Percentiles rank a stretch among this genome's conserved stretches.
Conservation (phyloP, 2,329 filamentous ascomycete genomes). For the Incumbomyces delicatus region DNA sequence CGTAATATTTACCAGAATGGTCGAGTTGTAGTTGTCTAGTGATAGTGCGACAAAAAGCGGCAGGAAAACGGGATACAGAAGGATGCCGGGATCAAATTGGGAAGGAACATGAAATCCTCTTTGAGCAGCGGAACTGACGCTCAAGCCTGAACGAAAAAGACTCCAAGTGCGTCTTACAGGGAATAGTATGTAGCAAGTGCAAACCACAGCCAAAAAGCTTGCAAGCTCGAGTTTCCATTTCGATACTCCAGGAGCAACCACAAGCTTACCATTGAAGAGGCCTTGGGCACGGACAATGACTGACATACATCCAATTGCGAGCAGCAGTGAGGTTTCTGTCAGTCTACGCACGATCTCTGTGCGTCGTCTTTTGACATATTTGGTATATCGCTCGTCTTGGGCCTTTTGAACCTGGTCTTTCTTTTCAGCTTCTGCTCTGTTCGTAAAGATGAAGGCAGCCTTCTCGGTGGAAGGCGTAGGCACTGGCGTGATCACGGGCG, state of each 20-base stretch:
- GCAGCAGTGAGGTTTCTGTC: conserved; percentile 46
- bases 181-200: conserved; percentile 14
- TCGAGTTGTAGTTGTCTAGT: conserved; percentile 52
- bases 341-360: conserved; percentile 38
- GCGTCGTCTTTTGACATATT: conserved; percentile 26
- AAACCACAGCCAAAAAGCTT: neutral
- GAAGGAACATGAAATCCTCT: conserved; percentile 52
- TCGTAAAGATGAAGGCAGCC: conserved; percentile 8
- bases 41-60: conserved; percentile 69
- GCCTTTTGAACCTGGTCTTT: conserved; percentile 3
- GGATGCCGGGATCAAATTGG: conserved; percentile 79
- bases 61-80: conserved; percentile 74
- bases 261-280: neutral
- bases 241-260: neutral
- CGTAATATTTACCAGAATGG: conserved; percentile 70
- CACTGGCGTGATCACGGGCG: conserved; percentile 14
- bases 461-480: conserved; percentile 19
- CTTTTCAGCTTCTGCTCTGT: conserved; percentile 7
- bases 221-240: conserved; percentile 1
- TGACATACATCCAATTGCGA: conserved; percentile 40
- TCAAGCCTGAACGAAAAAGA: conserved; percentile 6
- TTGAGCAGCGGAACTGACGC: conserved; percentile 10
- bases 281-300: neutral
- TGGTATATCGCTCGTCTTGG: conserved; percentile 14
- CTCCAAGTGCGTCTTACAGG: conserved; percentile 18